Evolutionary conservation across 2,329 filamentous ascomycete genomes (phyloP).

Genomic region (Trematosphaeria pertusa): DNA sequence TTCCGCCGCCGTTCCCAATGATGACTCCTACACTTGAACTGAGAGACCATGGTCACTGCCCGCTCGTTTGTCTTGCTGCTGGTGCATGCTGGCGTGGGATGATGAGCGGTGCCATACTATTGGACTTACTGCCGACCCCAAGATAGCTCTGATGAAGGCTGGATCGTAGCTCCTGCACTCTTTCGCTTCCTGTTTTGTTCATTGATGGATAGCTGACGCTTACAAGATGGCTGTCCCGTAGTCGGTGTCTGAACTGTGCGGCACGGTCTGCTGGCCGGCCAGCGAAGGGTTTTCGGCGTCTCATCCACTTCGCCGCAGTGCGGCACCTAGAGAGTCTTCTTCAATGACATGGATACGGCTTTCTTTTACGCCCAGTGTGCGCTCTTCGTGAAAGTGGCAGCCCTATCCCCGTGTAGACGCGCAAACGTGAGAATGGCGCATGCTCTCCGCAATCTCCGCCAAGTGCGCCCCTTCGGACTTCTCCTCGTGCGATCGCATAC

Average conservation of each 20-base stretch:
- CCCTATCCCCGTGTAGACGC: neutral
- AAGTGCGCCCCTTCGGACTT: constrained; percentile 13
- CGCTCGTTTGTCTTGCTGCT: constrained; percentile 5
- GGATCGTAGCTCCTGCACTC: neutral
- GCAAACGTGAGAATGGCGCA: neutral
- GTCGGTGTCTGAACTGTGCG: too few species aligned
- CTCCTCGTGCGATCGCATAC: too few species aligned
- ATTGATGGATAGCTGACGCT: too few species aligned
- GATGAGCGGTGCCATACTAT: constrained; percentile 1
- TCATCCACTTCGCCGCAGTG: constrained; percentile 3
- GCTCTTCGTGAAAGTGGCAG: neutral
- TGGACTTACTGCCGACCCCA: constrained; percentile 9
- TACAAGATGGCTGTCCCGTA: too few species aligned
- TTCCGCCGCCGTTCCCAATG: neutral
- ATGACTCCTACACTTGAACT: constrained; percentile 22
- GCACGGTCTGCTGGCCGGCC: neutral
- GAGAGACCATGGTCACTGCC: constrained; percentile 8
- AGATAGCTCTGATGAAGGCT: constrained; percentile 14
- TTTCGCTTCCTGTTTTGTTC: neutral
- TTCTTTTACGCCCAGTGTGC: neutral
- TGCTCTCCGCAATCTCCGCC: constrained; percentile 2
- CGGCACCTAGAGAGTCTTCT: constrained; percentile 4
- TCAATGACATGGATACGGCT: too few species aligned
- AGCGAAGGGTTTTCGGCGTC: neutral
- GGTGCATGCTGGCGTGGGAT: constrained; percentile 3